Evolutionary conservation across 805 yeast genomes (phyloP), one percentile per base, ranked within the genome.

Genomic region (Maudiozyma saulgeensis): DNA sequence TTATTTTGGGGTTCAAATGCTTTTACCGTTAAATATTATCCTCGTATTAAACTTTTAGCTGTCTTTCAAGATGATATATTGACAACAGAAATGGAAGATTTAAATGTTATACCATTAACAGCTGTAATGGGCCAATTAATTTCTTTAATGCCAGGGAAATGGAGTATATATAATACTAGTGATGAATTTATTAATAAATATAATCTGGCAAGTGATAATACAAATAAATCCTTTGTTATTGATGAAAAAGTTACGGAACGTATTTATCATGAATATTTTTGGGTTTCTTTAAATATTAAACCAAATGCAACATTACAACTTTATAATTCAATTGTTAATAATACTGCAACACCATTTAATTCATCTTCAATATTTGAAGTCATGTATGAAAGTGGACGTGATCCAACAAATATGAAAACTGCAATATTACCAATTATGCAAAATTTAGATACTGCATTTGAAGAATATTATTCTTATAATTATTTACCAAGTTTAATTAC

Each of bases 331-430:
- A 52, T 68, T 16, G 19, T 44, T 6, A 45, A 47, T 11, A 49
- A 56, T 7, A 47, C 53, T 19, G 56, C 63, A 1, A 37, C 50
- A 2, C 28, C 50, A 3, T 60, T 58, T 19, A 49, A 56, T 19
- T 51, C 59, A 7, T 49, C 59, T 1, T 43, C 49, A n/a, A 44
- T 56, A 42, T 64, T 80, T 23, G 62, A 69, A 18, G 61, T 73
- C 1, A 61, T 71, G 44, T 81, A 74, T 57, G 86, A 82, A 61
- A 74, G 83, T 0, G 88, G 83, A 6, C 69, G 88, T 57, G 91
- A 84, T 60, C 70, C 77, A 41, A 53, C 70, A 21, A 72, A 75
- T 34, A 69, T 80, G 69, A 61, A 56, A 6, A 57, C 70, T 1
- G 75, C 72, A 46, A 69, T 82, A 11, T 58, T 69, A 0, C 79